Evolutionary conservation across 169 alveolate genomes (phyloP), one percentile per base, ranked within the genome.

Genomic region (Theileria annulata): DNA sequence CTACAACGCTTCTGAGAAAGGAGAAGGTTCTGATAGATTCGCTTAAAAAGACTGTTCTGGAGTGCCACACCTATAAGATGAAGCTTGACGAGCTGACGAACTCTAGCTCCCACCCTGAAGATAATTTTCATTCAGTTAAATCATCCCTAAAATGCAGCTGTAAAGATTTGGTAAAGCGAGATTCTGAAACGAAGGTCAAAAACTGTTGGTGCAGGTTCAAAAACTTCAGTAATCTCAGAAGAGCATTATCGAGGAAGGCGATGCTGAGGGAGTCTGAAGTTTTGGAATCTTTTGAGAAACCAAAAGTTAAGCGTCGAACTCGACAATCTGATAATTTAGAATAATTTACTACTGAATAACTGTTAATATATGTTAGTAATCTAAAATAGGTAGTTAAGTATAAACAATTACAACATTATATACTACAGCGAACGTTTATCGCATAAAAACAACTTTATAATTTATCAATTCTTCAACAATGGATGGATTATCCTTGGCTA

Each of bases 401-500:
- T 25, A 0, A 56, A 25, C n/a, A 56, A 13, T 21, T 21, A 56
- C 66, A 56, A 56, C 31, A 56, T 56, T 56, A 56, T 56, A 13
- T 25, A 47, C 56, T 56, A 42, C 51, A 42, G 51, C 51, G 51
- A 42, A n/a, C 8, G 13, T 42, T 42, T 42, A 64, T 33, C 73
- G 49, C 77, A 77, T 48, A 25, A 70, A 31, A 31, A 70, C 77
- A 73, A 70, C 19, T 6, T 70, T 70, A 19, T 70, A 70, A 28
- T 70, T 19, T 47, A 81, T 13, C 35, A 81, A 68, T 78, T 81
- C 88, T 58, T 81, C 88, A 17, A 81, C 77, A 12, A 81, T 73
- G 17, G 85, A 72, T 5, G 88, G 88, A 3, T 74, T 54, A 21
- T 28, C 58, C 71, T 21, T 37, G 35, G 83, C 67, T 17, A 81